Base-by-base conservation (phyloP, 208 protist genomes). In the Trypanosoma grayi region DNA sequence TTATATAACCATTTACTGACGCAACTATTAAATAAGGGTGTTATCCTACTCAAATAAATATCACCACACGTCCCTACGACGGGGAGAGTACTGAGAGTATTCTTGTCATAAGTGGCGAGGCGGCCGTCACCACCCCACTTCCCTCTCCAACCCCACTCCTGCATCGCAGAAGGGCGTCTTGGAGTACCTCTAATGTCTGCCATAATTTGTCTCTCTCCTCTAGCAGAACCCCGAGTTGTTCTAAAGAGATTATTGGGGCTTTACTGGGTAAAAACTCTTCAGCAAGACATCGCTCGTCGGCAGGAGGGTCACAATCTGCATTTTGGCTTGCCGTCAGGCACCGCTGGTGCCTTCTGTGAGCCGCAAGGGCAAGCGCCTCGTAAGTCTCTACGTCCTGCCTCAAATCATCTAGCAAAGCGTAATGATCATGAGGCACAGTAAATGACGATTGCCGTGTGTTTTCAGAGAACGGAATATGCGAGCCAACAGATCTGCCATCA, bases 171-270 rank as follows among this genome's bases (percentile, higher is more conserved):
- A 66, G 8, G 18, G 58, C 58, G 20, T 60, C 46, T 6, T 66
- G 52, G 31, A 66, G n/a, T 22, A 66, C 56, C 11, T 58, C 41
- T 18, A 73, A 31, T 45, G 66, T 70, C 30, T 83, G 73, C 51
- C 70, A 66, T 16, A 93, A 63, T 2, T 54, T 46, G 57, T 93
- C 86, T 9, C 86, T 58, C 52, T 90, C 78, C 45, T 87, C 86
- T n/a, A 89, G 45, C 30, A 90, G 48, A 41, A 57, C 16, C 6
- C 82, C 80, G 18, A 93, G 66, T 45, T 86, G 70, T 43, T 82
- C 66, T 18, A 92, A 64, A 28, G 79, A 80, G 43, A 82, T 67
- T n/a, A 66, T 57, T 7, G 66, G 27, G 8, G 14, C 54, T 73
- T n/a, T 68, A 37, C 47, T 62, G 46, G 8, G 33, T 66, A 60